phyloP scores from a whole-genome alignment of 164 flowering plant species.

The Stephania japonica region DNA sequence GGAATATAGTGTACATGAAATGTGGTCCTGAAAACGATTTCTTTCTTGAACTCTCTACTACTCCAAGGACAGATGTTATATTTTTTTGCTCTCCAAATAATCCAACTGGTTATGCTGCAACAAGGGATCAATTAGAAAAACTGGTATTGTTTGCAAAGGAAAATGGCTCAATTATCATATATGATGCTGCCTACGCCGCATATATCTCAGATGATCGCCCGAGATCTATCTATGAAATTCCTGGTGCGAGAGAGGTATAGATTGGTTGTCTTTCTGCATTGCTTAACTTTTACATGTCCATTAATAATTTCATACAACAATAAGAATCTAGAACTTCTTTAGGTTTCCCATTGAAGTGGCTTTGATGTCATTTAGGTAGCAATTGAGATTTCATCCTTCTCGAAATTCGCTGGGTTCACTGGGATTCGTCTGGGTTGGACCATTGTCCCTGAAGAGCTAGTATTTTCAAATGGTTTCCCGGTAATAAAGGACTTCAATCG shows the following conservation, averaged over 20 bases:
- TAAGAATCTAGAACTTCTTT: neutral
- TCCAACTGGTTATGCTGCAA: constrained; percentile 80
- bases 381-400: constrained; percentile 68
- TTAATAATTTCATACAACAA: neutral
- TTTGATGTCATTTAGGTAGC: constrained; percentile 42
- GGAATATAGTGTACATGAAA: constrained; percentile 67
- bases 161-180: constrained; percentile 77
- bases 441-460: constrained; percentile 56
- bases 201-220: constrained; percentile 77
- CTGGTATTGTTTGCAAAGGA: constrained; percentile 66
- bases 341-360: neutral
- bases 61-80: constrained; percentile 56
- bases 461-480: constrained; percentile 54
- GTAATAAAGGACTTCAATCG: constrained; percentile 56
- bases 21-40: constrained; percentile 54
- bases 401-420: constrained; percentile 72
- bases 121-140: constrained; percentile 53
- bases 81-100: constrained; percentile 95
- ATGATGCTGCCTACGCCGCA: constrained; percentile 72
- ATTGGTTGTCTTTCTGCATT: too few relatives aligned
- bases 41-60: constrained; percentile 57
- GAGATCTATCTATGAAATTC: constrained; percentile 61
- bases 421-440: constrained; percentile 86
- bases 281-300: too few relatives aligned
- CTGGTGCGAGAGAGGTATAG: constrained; percentile 83